Evolutionary conservation across 2,329 filamentous ascomycete genomes (phyloP).

Genomic region (Nannizziopsis barbatae): DNA sequence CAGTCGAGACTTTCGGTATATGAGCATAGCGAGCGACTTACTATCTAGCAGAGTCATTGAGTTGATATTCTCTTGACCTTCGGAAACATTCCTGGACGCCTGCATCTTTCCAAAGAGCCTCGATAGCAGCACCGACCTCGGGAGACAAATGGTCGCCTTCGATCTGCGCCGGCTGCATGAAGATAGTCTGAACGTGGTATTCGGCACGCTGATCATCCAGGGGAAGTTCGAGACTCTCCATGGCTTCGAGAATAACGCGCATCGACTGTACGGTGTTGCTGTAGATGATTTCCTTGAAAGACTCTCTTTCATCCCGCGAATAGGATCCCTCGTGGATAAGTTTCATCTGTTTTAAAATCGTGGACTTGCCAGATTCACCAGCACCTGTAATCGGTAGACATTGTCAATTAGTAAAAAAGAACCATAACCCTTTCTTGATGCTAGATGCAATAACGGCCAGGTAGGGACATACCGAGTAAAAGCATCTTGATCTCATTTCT

Average conservation of each 20-base stretch:
- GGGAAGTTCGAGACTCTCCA: slow-evolving; percentile 61
- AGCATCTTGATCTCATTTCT: slow-evolving; percentile 99
- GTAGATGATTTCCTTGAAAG: slow-evolving; percentile 62
- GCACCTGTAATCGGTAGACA: slow-evolving; percentile 50
- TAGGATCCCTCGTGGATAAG: slow-evolving; percentile 98
- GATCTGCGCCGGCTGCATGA: slow-evolving; percentile 96
- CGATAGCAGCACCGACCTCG: slow-evolving; percentile 86
- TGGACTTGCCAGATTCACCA: slow-evolving; percentile 95
- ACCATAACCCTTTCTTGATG: too few species aligned
- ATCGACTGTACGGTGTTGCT: slow-evolving; percentile 61
- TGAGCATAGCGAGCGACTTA: slow-evolving; percentile 39
- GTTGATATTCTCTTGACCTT: slow-evolving; percentile 86
- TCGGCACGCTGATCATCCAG: slow-evolving; percentile 86
- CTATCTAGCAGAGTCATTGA: slow-evolving; percentile 96
- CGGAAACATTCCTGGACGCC: slow-evolving; percentile 94
- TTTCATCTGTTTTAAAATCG: slow-evolving; percentile 96
- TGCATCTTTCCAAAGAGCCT: slow-evolving; percentile 81
- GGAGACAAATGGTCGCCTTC: slow-evolving; percentile 90
- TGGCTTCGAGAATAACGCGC: slow-evolving; percentile 59
- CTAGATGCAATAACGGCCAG: slow-evolving; percentile 12
- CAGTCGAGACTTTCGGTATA: slow-evolving; percentile 21
- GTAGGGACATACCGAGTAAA: slow-evolving; percentile 64
- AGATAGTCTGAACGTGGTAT: slow-evolving; percentile 96
- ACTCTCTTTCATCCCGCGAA: slow-evolving; percentile 72
- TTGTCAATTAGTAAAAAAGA: background rate